These are phyloP conservation scores for Erysimum cheiri DNA, from an alignment of 441 rosid genomes.

Conservation along the genomic window DNA sequence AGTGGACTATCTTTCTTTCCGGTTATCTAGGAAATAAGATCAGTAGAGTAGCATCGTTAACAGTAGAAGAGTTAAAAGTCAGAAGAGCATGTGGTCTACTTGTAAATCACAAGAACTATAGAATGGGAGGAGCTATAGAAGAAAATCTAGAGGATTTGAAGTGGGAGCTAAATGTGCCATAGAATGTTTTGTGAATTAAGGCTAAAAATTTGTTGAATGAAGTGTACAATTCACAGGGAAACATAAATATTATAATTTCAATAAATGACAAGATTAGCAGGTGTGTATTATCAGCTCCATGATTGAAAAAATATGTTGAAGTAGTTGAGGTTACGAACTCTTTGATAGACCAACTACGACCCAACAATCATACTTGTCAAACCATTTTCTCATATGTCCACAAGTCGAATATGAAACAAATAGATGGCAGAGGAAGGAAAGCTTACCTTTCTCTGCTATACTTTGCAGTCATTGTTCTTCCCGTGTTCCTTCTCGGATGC, in stretches of 20 bases:
- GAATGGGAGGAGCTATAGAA: too few species aligned
- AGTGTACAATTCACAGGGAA: slow-evolving; percentile 3
- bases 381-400: slow-evolving; percentile 21
- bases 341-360: slow-evolving; percentile 31
- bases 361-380: slow-evolving; percentile 4
- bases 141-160: background rate
- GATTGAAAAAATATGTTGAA: slow-evolving; percentile 20
- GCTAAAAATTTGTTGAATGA: background rate
- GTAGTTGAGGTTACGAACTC: slow-evolving; percentile 21
- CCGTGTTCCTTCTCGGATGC: slow-evolving; percentile 43
- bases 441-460: slow-evolving; percentile 32
- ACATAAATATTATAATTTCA: background rate
- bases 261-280: slow-evolving; percentile 38
- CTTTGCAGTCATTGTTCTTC: slow-evolving; percentile 29
- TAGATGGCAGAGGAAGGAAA: slow-evolving; percentile 35
- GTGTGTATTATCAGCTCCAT: slow-evolving; percentile 36
- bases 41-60: too few species aligned
- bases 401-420: slow-evolving; percentile 32
- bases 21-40: background rate
- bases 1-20: too few species aligned
- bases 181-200: background rate
- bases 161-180: slow-evolving; percentile 11
- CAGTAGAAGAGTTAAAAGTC: too few species aligned
- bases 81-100: background rate
- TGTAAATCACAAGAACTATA: too few species aligned